Conservation (phyloP, 805 yeast genomes). For the Starmerella floris region DNA sequence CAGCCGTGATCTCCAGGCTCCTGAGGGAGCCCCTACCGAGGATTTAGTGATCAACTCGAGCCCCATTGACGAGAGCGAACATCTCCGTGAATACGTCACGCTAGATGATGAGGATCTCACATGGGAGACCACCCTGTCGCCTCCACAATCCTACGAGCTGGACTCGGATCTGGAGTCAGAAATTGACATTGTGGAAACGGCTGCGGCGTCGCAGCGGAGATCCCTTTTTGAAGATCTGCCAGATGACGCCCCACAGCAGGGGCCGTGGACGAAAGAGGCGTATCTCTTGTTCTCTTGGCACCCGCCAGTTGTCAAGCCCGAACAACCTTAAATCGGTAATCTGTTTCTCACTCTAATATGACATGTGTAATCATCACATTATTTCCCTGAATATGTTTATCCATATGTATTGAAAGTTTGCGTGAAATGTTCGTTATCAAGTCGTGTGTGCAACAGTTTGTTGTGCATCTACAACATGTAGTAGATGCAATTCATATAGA, state of each 20-base stretch:
- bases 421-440: too few relatives aligned
- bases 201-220: not conserved
- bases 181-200: conserved; percentile 6
- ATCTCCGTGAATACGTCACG: not conserved
- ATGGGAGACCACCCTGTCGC: not conserved
- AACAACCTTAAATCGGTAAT: not conserved
- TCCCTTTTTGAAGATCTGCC: conserved; percentile 17
- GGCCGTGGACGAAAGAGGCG: conserved; percentile 27
- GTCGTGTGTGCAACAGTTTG: too few relatives aligned
- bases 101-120: not conserved
- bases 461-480: too few relatives aligned
- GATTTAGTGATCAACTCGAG: not conserved
- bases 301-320: conserved; percentile 13
- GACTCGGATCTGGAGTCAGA: conserved; percentile 14
- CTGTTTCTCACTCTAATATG: too few relatives aligned
- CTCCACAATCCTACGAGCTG: not conserved
- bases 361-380: too few relatives aligned
- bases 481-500: too few relatives aligned
- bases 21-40: not conserved
- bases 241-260: conserved; percentile 11
- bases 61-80: not conserved
- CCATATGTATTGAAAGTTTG: too few relatives aligned
- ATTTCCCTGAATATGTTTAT: too few relatives aligned
- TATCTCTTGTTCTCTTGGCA: conserved; percentile 23
- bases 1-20: not conserved